Percentiles rank a stretch among this genome's conserved stretches.
Evolutionary conservation across 768 basidiomycete genomes (phyloP).

Genomic region (Leucosporidium creatinivorum): DNA sequence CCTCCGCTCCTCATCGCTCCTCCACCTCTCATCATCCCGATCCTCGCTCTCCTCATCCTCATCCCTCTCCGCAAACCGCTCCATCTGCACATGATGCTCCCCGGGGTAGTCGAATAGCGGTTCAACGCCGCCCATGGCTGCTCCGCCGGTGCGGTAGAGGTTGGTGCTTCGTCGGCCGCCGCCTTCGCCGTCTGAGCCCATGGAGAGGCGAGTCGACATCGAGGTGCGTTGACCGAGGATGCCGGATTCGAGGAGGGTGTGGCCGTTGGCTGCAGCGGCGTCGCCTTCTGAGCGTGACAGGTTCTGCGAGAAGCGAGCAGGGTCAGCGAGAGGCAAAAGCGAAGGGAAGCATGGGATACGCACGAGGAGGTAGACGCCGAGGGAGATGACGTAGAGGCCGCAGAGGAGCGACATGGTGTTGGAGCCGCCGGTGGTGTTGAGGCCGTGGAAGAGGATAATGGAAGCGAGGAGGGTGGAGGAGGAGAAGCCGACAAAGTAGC

Average conservation of each 20-base stretch:
- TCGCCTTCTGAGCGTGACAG: slow-evolving; percentile 31
- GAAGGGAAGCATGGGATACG: not conserved
- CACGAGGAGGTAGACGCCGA: slow-evolving; percentile 83
- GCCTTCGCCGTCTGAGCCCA: slow-evolving; percentile 12
- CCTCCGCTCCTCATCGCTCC: not conserved
- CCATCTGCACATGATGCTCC: slow-evolving; percentile 18
- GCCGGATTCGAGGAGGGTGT: slow-evolving; percentile 19
- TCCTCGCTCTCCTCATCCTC: slow-evolving; percentile 15
- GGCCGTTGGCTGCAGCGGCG: slow-evolving; percentile 12
- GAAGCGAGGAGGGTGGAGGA: slow-evolving; percentile 88
- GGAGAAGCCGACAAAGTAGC: slow-evolving; percentile 91
- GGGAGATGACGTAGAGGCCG: slow-evolving; percentile 87
- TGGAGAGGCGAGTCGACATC: slow-evolving; percentile 14
- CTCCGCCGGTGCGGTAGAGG: not conserved
- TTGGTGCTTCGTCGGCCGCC: not conserved
- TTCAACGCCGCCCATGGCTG: slow-evolving; percentile 10
- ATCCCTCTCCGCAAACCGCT: slow-evolving; percentile 12
- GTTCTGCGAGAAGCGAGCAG: slow-evolving; percentile 12
- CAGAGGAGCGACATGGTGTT: slow-evolving; percentile 80
- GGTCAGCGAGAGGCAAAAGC: not conserved
- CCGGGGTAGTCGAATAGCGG: slow-evolving; percentile 22
- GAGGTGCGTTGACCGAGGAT: slow-evolving; percentile 12
- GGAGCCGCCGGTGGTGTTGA: slow-evolving; percentile 75
- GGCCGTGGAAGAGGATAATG: slow-evolving; percentile 92
- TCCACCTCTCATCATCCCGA: slow-evolving; percentile 1